Evolutionary conservation across 2,329 filamentous ascomycete genomes (phyloP), one percentile per base, ranked within the genome.

Genomic region (Chrysoporthe cubensis): DNA sequence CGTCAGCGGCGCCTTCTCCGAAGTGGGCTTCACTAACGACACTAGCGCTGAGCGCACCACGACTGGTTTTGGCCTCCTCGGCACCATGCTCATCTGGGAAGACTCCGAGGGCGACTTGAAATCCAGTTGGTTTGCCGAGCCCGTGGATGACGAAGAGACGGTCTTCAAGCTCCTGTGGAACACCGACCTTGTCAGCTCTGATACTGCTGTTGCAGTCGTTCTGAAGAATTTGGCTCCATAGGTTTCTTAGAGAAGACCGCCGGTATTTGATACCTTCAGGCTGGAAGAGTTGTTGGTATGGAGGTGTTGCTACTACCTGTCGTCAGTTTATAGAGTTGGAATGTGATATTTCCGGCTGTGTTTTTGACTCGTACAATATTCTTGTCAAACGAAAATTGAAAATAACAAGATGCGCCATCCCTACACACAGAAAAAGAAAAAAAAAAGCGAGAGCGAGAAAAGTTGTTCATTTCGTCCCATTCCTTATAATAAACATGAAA

Each of bases 121-220:
- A 16, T 58, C 56, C 7, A 58, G 56, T 26, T 58, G 56, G 56
- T 58, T 34, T 42, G 56, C 56, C 3, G 56, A 58, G 56, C 56
- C 56, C 5, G 34, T 58, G 16, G 6, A n/a, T 37, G 56, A 21
- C 7, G 56, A 58, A 11, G 4, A 42, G 34, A 21, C 56, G 34
- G 34, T 58, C 8, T 58, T n/a, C 16, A 58, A 58, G 34, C 56
- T 58, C 21, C 37, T 58, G 56, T 58, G 56, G 56, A 58, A 58
- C 34, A 42, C 56, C 1, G 56, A 58, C n/a, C 34, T 58, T 2
- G 56, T 40, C 37, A 58, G 26, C 50, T 54, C 37, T 58, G 56
- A 58, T 42, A n/a, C 34, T 42, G 34, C 37, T 21, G 56, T 58
- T 37, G 32, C 56, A 11, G 56, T 58, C 2, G 56, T 58, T 5